phyloP scores from a whole-genome alignment of 148 eudicot species.

The Camellia japonica region DNA sequence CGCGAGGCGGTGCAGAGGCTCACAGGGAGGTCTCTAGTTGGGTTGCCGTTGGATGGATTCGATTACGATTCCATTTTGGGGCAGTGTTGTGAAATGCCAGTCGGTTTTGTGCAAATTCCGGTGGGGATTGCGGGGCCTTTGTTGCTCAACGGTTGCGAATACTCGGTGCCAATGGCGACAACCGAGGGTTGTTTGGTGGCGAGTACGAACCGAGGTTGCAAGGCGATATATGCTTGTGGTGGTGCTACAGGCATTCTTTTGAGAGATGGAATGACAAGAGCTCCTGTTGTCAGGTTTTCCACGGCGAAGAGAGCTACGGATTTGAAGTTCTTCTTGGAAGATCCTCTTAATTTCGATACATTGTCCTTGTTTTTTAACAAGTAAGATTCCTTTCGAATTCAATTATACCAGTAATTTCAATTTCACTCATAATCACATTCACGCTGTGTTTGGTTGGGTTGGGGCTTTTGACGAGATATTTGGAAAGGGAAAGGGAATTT shows the following conservation, averaged over 20 bases:
- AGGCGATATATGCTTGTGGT: constrained; percentile 33
- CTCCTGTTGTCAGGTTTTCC: constrained; percentile 39
- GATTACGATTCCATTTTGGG: constrained; percentile 40
- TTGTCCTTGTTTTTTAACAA: constrained; percentile 30
- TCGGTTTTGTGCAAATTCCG: constrained; percentile 39
- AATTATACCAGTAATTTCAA: background rate
- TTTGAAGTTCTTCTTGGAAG: constrained; percentile 35
- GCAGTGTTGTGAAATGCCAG: constrained; percentile 49
- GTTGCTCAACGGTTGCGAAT: constrained; percentile 33
- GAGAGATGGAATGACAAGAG: constrained; percentile 41
- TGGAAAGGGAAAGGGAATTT: no score
- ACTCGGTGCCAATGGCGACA: constrained; percentile 44
- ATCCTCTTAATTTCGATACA: constrained; percentile 33
- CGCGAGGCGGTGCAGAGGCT: constrained; percentile 33
- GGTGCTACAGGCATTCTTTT: constrained; percentile 30
- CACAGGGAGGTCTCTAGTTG: constrained; percentile 31
- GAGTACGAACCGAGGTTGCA: constrained; percentile 42
- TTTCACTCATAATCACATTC: background rate
- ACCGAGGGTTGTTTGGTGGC: constrained; percentile 45
- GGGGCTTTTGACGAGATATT: no score
- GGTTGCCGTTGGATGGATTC: constrained; percentile 32
- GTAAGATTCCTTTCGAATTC: background rate
- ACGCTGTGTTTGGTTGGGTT: no score
- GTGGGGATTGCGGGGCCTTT: constrained; percentile 46
- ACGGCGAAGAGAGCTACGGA: constrained; percentile 35